Evolutionary conservation across 164 flowering plant species (phyloP).

Genomic region (Annona cherimola): DNA sequence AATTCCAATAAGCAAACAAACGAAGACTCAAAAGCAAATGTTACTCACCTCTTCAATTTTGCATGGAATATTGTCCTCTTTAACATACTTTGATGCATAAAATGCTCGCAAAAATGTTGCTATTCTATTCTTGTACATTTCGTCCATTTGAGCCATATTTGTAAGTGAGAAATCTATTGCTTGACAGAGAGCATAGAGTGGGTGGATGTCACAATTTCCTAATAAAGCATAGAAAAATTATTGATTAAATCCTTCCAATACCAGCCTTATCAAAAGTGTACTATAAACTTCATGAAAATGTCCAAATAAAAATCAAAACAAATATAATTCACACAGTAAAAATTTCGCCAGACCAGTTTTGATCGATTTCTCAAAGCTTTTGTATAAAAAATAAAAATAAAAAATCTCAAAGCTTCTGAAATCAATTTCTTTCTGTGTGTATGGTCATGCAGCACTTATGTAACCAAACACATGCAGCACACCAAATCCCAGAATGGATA

Average conservation of each 20-base stretch:
- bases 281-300: neutral
- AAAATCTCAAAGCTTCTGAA: neutral
- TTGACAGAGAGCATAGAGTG: neutral
- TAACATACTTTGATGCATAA: constrained; percentile 24
- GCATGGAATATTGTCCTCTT: constrained; percentile 50
- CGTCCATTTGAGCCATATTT: constrained; percentile 36
- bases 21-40: neutral
- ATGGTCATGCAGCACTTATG: neutral
- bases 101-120: constrained; percentile 32
- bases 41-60: constrained; percentile 67
- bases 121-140: constrained; percentile 22
- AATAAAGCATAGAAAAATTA: neutral
- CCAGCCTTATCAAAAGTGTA: neutral
- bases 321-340: too few relatives aligned
- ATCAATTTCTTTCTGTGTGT: neutral
- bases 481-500: neutral
- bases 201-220: neutral
- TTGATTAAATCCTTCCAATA: neutral
- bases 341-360: neutral
- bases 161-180: neutral
- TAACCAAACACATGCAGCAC: neutral
- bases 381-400: too few relatives aligned
- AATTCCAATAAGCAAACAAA: neutral
- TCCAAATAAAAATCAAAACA: neutral
- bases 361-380: neutral